Evolutionary conservation across 768 basidiomycete species (phyloP), one percentile per base, ranked within the genome.

Genomic region (Gyrodon lividus): DNA sequence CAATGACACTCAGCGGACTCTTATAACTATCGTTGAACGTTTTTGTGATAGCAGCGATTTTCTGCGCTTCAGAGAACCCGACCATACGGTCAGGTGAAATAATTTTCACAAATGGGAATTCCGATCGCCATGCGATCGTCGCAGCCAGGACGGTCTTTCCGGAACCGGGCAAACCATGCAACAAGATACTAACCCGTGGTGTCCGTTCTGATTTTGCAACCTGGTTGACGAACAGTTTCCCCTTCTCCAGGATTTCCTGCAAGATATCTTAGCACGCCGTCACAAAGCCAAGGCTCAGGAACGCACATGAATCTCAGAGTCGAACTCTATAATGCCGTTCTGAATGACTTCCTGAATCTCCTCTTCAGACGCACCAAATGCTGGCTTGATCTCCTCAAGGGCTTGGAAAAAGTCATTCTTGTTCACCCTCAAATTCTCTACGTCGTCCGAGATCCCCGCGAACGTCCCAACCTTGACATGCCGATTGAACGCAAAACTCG

Each of bases 391-490:
- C 64, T 99, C 97, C 0, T 92, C 88, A 43, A 99, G 72, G 0
- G 96, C 97, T 62, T 82, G 82, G 78, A 89, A 71, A 67, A 99
- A 99, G 70, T 98, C 97, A 7, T 70, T 69, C 48, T 86, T 74
- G 56, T 90, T 90, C 31, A 99, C 95, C 53, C 91, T 79, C 66
- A 99, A 74, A 59, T 94, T 86, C 70, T 97, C 95, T 46, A 98
- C 84, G 66, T 99, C 94, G 60, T 97, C 90, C 16, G 92, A 93
- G 50, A 98, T 91, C 8, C 93, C 97, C 2, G 97, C 97, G 75
- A 97, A 86, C 5, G 95, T 97, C 14, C 97, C 97, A 52, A 98
- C 88, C 74, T 98, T 98, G 61, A 98, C 93, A 66, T 99, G 97
- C 35, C 97, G 77, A 62, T 90, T 95, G 75, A 99, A 96, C 19